Evolutionary conservation across 2,329 filamentous ascomycete species (phyloP), one percentile per base, ranked within the genome.

Genomic region (Chalaropsis ovoidea): DNA sequence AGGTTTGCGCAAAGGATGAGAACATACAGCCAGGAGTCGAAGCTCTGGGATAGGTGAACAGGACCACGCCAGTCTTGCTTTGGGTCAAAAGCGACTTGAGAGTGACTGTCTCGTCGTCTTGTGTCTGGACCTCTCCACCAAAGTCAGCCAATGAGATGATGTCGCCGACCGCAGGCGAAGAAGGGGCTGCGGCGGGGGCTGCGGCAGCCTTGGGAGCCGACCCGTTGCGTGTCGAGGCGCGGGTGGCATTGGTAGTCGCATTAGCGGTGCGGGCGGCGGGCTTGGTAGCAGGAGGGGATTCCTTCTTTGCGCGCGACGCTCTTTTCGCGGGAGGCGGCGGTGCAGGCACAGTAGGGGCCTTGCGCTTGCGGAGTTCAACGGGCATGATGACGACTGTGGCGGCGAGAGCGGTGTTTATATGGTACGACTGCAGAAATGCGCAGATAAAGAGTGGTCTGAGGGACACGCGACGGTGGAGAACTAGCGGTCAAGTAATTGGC

Each of bases 11-110:
- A 24, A 15, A 24, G 19, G 39, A 49, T 42, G 66, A 24, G 27
- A 42, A 74, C 90, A 83, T 85, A 96, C 93, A 97, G 69, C 93
- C 93, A 45, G 90, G 90, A 24, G 94, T 99, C 35, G 88, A 94
- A 13, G 94, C 94, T 77, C 89, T 95, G 67, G 94, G 94, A 74
- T 97, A 97, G 41, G 92, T 96, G 76, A 99, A 96, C 39, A 97
- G 78, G 42, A 96, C 90, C 54, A 97, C 88, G 31, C 93, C 94
- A 43, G 83, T 81, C 77, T 89, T 86, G 81, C 91, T 95, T 73
- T 88, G 83, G 63, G 90, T 87, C 61, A 96, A 82, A 27, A 99
- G 84, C 71, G 85, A 80, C 77, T 90, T 87, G 67, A 99, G 79
- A 1, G 85, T 90, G 5, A 88, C 91, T 77, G 87, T 89, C 64